Evolutionary conservation across 2,329 filamentous ascomycete genomes (phyloP).

Genomic region (Penicillium sclerotiorum): DNA sequence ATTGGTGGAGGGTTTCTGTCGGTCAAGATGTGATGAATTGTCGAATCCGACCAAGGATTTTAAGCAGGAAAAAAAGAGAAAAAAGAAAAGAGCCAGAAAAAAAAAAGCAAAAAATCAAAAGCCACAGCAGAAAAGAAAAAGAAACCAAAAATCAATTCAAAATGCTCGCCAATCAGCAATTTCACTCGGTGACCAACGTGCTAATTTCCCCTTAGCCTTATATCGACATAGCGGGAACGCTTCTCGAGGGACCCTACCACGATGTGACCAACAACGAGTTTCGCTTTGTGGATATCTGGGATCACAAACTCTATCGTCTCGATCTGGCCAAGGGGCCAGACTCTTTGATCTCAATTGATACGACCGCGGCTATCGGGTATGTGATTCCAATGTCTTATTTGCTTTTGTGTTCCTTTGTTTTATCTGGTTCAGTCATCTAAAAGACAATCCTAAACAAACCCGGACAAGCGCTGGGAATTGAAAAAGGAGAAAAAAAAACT

Average conservation of each 20-base stretch:
- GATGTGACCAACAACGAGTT: conserved; percentile 43
- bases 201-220: conserved; percentile 37
- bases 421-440: not conserved
- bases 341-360: conserved; percentile 61
- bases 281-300: conserved; percentile 69
- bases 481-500: too few relatives aligned
- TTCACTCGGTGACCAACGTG: not conserved
- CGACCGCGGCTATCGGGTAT: conserved; percentile 59
- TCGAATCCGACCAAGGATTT: not conserved
- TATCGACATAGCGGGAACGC: conserved; percentile 39
- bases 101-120: conserved; percentile 1
- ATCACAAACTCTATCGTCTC: conserved; percentile 72
- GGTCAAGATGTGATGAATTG: conserved; percentile 17
- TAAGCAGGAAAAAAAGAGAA: not conserved
- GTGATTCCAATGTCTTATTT: conserved; percentile 13
- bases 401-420: not conserved
- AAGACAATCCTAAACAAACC: too few relatives aligned
- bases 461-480: too few relatives aligned
- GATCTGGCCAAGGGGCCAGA: conserved; percentile 64
- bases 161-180: conserved; percentile 18
- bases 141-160: conserved; percentile 5
- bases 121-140: not conserved
- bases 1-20: conserved; percentile 13
- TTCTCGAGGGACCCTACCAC: conserved; percentile 47
- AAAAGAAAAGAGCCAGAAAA: not conserved